These are phyloP conservation scores for Lachnellula willkommii DNA, from an alignment of 2,329 filamentous ascomycete genomes.

Conservation along the genomic window DNA sequence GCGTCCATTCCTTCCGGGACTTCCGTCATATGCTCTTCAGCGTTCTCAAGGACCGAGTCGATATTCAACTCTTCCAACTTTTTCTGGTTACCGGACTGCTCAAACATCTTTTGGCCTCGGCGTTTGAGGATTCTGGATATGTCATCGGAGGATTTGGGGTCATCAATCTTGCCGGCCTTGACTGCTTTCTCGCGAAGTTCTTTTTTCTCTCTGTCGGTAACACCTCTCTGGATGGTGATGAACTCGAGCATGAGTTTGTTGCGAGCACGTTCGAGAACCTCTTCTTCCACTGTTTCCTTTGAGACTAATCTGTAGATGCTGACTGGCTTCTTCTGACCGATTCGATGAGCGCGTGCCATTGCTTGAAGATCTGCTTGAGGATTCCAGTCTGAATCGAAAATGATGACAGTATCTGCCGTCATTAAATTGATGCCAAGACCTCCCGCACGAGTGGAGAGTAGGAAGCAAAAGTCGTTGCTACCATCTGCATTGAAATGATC, in stretches of 20 bases:
- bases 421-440: slow-evolving; percentile 98
- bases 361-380: slow-evolving; percentile 96
- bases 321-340: slow-evolving; percentile 92
- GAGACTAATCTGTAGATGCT: slow-evolving; percentile 95
- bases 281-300: slow-evolving; percentile 97
- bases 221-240: slow-evolving; percentile 92
- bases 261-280: slow-evolving; percentile 89
- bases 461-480: slow-evolving; percentile 93
- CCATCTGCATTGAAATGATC: slow-evolving; percentile 98
- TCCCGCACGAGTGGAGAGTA: slow-evolving; percentile 90
- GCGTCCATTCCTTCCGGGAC: slow-evolving; percentile 91
- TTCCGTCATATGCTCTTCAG: slow-evolving; percentile 94
- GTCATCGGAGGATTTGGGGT: slow-evolving; percentile 86
- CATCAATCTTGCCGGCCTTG: slow-evolving; percentile 71
- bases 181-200: slow-evolving; percentile 69
- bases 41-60: slow-evolving; percentile 92
- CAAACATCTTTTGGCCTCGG: slow-evolving; percentile 98
- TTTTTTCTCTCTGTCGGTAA: slow-evolving; percentile 88
- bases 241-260: slow-evolving; percentile 98
- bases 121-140: slow-evolving; percentile 96
- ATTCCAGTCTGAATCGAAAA: slow-evolving; percentile 99
- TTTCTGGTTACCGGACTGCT: slow-evolving; percentile 93
- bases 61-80: slow-evolving; percentile 97
- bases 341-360: slow-evolving; percentile 97
- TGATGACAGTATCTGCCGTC: slow-evolving; percentile 95